These are phyloP conservation scores for Annulohypoxylon moriforme DNA, from an alignment of 495 filamentous ascomycete genomes.

Conservation along the genomic window DNA sequence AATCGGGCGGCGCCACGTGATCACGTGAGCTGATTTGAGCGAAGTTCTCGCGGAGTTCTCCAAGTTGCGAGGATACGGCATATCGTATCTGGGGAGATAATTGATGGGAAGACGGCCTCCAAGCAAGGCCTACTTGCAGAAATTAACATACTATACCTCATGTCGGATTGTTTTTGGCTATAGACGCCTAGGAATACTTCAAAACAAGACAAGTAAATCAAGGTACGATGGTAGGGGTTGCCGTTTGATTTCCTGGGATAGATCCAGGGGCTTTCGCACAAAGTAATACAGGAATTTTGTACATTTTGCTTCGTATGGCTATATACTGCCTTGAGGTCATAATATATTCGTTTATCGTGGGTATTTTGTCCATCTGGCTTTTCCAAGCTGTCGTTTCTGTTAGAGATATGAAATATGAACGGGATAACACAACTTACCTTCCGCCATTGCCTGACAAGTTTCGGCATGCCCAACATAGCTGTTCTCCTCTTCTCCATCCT, in stretches of 20 bases:
- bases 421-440: constrained; percentile 68
- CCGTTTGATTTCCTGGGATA: constrained; percentile 21
- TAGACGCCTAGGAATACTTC: neutral
- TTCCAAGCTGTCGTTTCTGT: constrained; percentile 73
- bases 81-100: neutral
- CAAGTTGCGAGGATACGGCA: neutral
- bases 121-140: constrained; percentile 5
- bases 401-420: constrained; percentile 15
- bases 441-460: constrained; percentile 91
- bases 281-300: constrained; percentile 45
- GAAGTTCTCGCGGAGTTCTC: neutral
- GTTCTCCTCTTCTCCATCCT: constrained; percentile 87
- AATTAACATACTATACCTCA: neutral
- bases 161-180: neutral
- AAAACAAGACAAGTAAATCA: neutral
- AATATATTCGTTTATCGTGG: constrained; percentile 67
- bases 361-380: constrained; percentile 90
- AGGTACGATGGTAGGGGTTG: neutral
- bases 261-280: constrained; percentile 15
- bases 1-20: constrained; percentile 29
- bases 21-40: constrained; percentile 30
- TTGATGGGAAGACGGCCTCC: neutral
- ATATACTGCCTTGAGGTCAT: constrained; percentile 32
- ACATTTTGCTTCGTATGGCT: constrained; percentile 41
- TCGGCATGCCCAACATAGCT: constrained; percentile 94